Percentiles rank a stretch among this genome's conserved stretches.
These are phyloP conservation scores for Cercis canadensis DNA, from an alignment of 306 rosid genomes.

Conservation along the genomic window DNA sequence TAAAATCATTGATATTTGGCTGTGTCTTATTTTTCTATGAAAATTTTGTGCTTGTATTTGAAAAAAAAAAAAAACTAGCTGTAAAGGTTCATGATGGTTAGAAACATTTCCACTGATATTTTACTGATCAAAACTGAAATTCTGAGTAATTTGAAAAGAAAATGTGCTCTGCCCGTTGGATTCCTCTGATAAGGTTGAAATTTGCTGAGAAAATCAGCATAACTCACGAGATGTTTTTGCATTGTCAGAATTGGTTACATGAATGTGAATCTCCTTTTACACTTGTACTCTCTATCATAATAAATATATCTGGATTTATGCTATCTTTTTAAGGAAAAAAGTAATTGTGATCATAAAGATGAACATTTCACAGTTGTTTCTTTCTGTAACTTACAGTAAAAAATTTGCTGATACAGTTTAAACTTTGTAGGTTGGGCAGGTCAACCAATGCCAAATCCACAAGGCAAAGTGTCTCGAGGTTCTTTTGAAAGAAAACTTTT, in stretches of 20 bases:
- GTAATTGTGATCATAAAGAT: neutral
- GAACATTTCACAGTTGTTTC: no score
- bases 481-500: slow-evolving; percentile 40
- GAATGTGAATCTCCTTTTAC: neutral
- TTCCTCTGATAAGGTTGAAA: neutral
- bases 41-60: no score
- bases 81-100: neutral
- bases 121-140: neutral
- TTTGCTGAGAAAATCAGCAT: neutral
- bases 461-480: slow-evolving; percentile 53
- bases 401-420: neutral
- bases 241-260: neutral
- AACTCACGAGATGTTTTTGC: neutral
- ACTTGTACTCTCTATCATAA: neutral
- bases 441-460: neutral
- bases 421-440: slow-evolving; percentile 39
- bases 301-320: no score
- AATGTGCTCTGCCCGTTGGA: neutral
- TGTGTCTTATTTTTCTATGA: no score
- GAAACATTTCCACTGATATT: neutral
- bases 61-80: neutral
- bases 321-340: neutral
- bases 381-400: no score
- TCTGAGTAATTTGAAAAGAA: neutral
- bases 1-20: neutral